Base-by-base conservation (phyloP, 208 protist species). In the Crithidia bombi region DNA sequence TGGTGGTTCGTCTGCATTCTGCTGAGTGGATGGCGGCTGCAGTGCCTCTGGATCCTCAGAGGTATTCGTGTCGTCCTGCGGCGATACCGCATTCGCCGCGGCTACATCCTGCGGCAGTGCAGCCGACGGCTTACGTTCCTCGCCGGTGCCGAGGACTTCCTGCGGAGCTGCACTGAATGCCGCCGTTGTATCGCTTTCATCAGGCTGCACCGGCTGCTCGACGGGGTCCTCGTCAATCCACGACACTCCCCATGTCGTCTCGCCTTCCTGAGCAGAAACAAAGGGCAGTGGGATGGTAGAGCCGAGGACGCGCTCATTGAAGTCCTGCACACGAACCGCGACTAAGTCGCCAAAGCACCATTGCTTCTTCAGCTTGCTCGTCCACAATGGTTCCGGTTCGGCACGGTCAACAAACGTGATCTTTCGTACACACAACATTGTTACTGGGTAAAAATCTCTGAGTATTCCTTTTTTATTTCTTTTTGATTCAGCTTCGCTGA, bases 331-430 rank as follows among this genome's bases (percentile, higher is more conserved):
- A 26, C 86, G 79, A 28, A 88, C 72, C 30, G 82, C 86, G 33
- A 91, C 25, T 15, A 69, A 9, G 35, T 76, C 57, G n/a, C 43
- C 55, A 30, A 57, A 68, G 56, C 57, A 68, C 86, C 83, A 92
- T 41, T 87, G 82, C 47, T 62, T 57, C 43, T 74, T 81, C 35
- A 79, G 54, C 17, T 81, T 59, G 17, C 52, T 19, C 6, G 65
- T 63, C 77, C 79, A 92, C 47, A 81, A 59, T 33, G 36, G 41
- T 15, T 54, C 56, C 47, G 83, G 68, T 64, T 87, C 86, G 1
- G 75, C 79, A 14, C 74, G 71, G 47, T 92, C 82, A 21, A 92
- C 62, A 5, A 89, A 67, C 17, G 44, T 61, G 30, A 92, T 38
- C 2, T 75, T 85, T 32, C 73, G 72, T 5, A 86, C 67, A 50